Evolutionary conservation across 495 filamentous ascomycete genomes (phyloP), one percentile per base, ranked within the genome.

Genomic region (Cenococcum geophilum): DNA sequence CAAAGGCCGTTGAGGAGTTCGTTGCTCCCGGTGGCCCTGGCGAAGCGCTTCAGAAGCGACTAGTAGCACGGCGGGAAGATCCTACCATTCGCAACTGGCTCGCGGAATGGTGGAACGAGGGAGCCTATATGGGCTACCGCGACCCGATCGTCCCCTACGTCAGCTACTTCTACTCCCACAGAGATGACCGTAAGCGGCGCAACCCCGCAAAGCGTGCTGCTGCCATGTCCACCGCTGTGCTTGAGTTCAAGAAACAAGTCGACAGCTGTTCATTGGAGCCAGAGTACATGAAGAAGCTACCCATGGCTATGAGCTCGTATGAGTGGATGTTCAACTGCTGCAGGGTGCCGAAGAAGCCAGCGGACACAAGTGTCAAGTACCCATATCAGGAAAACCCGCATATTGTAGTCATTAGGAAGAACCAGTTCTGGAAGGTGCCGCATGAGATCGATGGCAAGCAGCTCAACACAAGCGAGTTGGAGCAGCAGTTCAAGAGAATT

Each of bases 91-190:
- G 88, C 76, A 99, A 97, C 78, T 99, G 95, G 95, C 73, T 99
- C 18, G 82, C 84, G 61, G 92, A 97, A 68, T 99, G 95, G 95
- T 99, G 95, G 95, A 96, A 97, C 75, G 81, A 92, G 58, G 81
- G 83, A 2, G 92, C 93, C 42, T 99, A 99, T 76, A 81, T 99
- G 57, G 81, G 71, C 60, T 96, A 96, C 79, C 89, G 92, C 61
- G 95, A 97, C 74, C 95, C 95, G 37, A 89, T 99, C 27, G 88
- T 97, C 32, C 95, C 95, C 58, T 99, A 97, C 72, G 95, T 99
- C 65, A 95, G 90, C 73, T 99, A 99, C 80, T 99, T 99, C 77
- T 99, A 99, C 79, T 96, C 91, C 37, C 92, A 96, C 80, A 83
- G 88, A 57, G 95, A 99, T 73, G 95, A 99, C 73, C 85, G 91